Percentiles rank a stretch among this genome's conserved stretches.
phyloP scores from a whole-genome alignment of 140 eudicot species.

The Erigeron philadelphicus region DNA sequence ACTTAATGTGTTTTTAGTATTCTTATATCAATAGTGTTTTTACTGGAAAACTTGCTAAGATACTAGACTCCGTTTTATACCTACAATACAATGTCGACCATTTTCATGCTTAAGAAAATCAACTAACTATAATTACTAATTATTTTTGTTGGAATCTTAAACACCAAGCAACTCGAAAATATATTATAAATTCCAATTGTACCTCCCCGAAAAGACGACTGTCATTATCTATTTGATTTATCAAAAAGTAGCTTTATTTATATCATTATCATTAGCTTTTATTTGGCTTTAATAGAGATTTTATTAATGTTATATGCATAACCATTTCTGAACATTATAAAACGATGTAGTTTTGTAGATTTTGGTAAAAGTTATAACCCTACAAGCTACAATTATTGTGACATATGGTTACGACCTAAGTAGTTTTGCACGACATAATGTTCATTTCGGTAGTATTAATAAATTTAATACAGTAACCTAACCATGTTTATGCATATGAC shows the following conservation, averaged over 20 bases:
- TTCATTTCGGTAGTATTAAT: background rate
- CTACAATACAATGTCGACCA: background rate
- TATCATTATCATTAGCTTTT: slow-evolving; percentile 13
- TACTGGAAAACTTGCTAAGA: too few relatives aligned
- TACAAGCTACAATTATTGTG: background rate
- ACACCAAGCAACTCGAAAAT: slow-evolving; percentile 29
- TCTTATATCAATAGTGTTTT: too few relatives aligned
- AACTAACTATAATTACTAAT: background rate
- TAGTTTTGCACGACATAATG: background rate
- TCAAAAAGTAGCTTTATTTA: slow-evolving; percentile 11
- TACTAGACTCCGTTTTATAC: too few relatives aligned
- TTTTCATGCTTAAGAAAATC: background rate
- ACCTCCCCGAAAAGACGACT: slow-evolving; percentile 21
- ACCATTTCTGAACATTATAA: background rate
- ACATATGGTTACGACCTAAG: background rate
- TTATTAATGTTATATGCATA: background rate
- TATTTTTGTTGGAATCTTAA: slow-evolving; percentile 28
- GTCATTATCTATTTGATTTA: slow-evolving; percentile 6
- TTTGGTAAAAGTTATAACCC: background rate
- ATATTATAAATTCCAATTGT: slow-evolving; percentile 4
- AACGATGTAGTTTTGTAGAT: background rate
- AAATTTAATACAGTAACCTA: too few relatives aligned
- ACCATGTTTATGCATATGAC: too few relatives aligned
- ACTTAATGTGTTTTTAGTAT: too few relatives aligned
- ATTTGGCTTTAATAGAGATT: background rate